phyloP scores from a whole-genome alignment of 2,329 filamentous ascomycete genomes.

The Byssoonygena ceratinophila region DNA sequence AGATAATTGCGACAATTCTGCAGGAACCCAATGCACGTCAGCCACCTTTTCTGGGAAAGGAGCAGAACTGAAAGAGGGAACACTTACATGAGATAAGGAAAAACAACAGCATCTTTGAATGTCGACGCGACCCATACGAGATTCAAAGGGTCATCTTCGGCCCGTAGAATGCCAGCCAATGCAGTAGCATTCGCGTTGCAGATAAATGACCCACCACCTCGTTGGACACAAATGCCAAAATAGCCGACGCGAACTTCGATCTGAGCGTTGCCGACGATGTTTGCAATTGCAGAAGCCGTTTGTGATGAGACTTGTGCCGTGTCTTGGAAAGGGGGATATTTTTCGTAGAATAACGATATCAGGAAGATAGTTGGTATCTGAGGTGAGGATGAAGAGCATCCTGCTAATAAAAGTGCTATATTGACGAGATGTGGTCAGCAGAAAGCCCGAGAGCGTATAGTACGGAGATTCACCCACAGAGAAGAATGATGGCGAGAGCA shows the following conservation, averaged over 20 bases:
- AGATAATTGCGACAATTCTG: constrained; percentile 88
- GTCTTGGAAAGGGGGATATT: constrained; percentile 69
- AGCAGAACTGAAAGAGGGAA: background rate
- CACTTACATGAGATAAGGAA: constrained; percentile 83
- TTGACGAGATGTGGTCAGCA: constrained; percentile 15
- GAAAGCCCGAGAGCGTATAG: background rate
- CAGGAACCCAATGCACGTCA: constrained; percentile 3
- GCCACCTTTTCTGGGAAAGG: background rate
- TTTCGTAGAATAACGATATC: constrained; percentile 92
- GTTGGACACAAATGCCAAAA: constrained; percentile 94
- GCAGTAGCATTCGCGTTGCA: constrained; percentile 96
- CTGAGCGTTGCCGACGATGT: constrained; percentile 74
- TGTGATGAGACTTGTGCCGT: constrained; percentile 85
- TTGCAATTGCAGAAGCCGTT: constrained; percentile 71
- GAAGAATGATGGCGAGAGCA: constrained; percentile 79
- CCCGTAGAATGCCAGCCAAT: constrained; percentile 73
- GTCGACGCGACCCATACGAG: constrained; percentile 93
- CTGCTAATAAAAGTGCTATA: constrained; percentile 77
- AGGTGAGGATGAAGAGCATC: constrained; percentile 92
- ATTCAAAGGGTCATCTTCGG: constrained; percentile 92
- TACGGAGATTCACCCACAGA: constrained; percentile 55
- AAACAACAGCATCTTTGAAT: constrained; percentile 97
- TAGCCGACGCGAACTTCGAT: constrained; percentile 91
- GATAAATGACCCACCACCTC: constrained; percentile 79
- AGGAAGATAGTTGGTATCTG: constrained; percentile 94